Base-by-base conservation (phyloP, 1,139 yeast genomes). In the Yamadazyma dendronema region DNA sequence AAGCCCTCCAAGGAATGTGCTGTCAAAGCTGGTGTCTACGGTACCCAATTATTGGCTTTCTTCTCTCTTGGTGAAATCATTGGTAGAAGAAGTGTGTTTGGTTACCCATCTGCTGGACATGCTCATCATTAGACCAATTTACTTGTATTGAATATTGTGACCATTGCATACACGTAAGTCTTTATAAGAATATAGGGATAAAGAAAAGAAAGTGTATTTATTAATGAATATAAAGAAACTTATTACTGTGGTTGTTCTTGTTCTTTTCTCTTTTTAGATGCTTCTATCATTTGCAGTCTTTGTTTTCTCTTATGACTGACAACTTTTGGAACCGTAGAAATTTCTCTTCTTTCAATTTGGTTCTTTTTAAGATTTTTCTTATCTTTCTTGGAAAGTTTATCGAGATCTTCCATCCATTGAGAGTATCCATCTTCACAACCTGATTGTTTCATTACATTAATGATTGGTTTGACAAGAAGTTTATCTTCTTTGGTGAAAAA, bases 31-130 rank as follows among this genome's bases (percentile, higher is more conserved):
- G 84, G 84, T 52, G 82, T 90, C 38, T 81, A 80, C 63, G 81
- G 83, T 52, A 71, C 89, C 51, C 98, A 92, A 67, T 70, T 92
- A 46, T 73, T 87, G 50, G 99, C 97, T 47, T 78, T 89, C 65
- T 92, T 89, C 68, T 82, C 97, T 22, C 74, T 92, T 36, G 99
- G 99, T 60, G 98, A 92, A 76, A 81, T 90, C 52, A 77, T 92
- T 58, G 99, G 99, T 58, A 89, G 98, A 78, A 86, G 98, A 77
- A 74, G 84, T 59, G 55, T 89, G 46, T 83, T 87, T 57, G 96
- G 96, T 51, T 89, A 89, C 77, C 86, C 87, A 57, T 53, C 72
- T 14, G 65, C 60, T 43, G 70, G 63, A 35, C 56, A 47, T 41
- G 59, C 56, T 47, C 69, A 63, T 41, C 56, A 53, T 22, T 35